Percentiles rank a stretch among this genome's conserved stretches.
Evolutionary conservation across 2,329 filamentous ascomycete species (phyloP).

Genomic region (Penicillium sp.): DNA sequence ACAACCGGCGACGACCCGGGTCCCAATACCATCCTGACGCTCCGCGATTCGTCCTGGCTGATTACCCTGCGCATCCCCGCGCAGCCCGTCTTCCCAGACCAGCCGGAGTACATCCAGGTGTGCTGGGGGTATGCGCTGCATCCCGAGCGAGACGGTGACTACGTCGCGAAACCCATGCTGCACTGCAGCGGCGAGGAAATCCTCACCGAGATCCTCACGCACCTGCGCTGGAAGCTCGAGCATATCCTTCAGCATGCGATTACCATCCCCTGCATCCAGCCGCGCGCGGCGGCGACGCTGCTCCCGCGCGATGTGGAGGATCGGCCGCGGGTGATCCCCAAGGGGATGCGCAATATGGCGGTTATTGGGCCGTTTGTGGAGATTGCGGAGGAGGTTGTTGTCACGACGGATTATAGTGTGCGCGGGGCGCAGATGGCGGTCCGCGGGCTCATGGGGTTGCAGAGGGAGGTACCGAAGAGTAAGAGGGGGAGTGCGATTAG

Average conservation of each 20-base stretch:
- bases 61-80: slow-evolving; percentile 47
- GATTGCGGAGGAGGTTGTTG: slow-evolving; percentile 21
- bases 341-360: slow-evolving; percentile 21
- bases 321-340: slow-evolving; percentile 42
- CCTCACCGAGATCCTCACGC: slow-evolving; percentile 44
- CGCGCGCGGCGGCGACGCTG: slow-evolving; percentile 30
- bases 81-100: slow-evolving; percentile 50
- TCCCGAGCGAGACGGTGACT: slow-evolving; percentile 41
- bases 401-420: slow-evolving; percentile 27
- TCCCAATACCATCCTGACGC: slow-evolving; percentile 42
- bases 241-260: slow-evolving; percentile 33
- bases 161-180: slow-evolving; percentile 47
- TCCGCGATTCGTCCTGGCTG: slow-evolving; percentile 49
- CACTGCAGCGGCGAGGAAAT: slow-evolving; percentile 49
- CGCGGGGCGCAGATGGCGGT: slow-evolving; percentile 28
- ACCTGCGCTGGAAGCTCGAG: slow-evolving; percentile 41
- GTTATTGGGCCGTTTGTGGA: slow-evolving; percentile 29
- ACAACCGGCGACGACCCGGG: slow-evolving; percentile 40
- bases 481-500: slow-evolving; percentile 10
- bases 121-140: slow-evolving; percentile 50
- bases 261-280: slow-evolving; percentile 45
- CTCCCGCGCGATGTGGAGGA: slow-evolving; percentile 28
- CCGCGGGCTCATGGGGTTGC: slow-evolving; percentile 24
- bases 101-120: slow-evolving; percentile 39
- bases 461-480: not conserved